These are phyloP conservation scores for Cystobasidium pallidum DNA, from an alignment of 1,284 basidiomycete genomes.

Conservation along the genomic window DNA sequence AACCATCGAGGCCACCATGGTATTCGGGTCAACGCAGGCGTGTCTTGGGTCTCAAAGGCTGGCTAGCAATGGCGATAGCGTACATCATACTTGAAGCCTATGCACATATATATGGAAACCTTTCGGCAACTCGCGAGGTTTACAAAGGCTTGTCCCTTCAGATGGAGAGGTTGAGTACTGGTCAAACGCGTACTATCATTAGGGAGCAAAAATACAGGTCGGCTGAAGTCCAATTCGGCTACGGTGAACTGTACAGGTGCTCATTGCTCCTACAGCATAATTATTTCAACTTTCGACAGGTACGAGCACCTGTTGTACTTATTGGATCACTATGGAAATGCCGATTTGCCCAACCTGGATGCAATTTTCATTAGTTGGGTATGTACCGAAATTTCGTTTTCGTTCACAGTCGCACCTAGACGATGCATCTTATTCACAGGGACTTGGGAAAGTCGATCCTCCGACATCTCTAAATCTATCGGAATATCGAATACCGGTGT, in stretches of 20 bases:
- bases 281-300: conserved; percentile 30
- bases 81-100: not conserved
- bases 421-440: conserved; percentile 3
- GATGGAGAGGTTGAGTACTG: not conserved
- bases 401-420: not conserved
- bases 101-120: not conserved
- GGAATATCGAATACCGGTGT: conserved; percentile 27
- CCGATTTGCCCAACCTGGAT: conserved; percentile 28
- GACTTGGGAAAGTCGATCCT: conserved; percentile 32
- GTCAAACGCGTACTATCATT: not conserved
- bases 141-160: not conserved
- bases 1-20: not conserved
- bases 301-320: conserved; percentile 27
- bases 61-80: not conserved
- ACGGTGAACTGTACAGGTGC: not conserved
- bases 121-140: not conserved
- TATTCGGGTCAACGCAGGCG: not conserved
- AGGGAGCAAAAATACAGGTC: conserved; percentile 1
- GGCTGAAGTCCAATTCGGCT: not conserved
- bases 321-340: conserved; percentile 35
- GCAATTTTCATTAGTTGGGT: conserved; percentile 40
- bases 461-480: conserved; percentile 9
- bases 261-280: conserved; percentile 7
- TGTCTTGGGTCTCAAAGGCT: not conserved
- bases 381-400: not conserved